Evolutionary conservation across 352 stramenopile species (phyloP).

Genomic region (Pythium periplocum): DNA sequence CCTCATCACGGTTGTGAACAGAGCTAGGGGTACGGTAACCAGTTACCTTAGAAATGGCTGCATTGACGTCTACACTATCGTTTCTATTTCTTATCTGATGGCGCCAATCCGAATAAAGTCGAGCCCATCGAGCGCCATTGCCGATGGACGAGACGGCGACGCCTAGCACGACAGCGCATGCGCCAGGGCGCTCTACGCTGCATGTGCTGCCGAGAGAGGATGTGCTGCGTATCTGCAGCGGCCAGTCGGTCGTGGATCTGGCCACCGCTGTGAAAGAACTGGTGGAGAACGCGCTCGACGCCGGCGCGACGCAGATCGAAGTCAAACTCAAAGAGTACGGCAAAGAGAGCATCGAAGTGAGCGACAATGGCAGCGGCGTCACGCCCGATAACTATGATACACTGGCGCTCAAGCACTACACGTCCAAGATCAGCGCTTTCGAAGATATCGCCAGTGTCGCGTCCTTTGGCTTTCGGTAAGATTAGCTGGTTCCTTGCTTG

Average conservation of each 20-base stretch:
- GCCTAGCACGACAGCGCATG: not conserved
- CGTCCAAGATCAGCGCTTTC: constrained; percentile 95
- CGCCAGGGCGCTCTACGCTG: constrained; percentile 12
- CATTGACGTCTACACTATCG: too few species aligned
- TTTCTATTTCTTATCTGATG: too few species aligned
- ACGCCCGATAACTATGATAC: constrained; percentile 57
- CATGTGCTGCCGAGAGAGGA: constrained; percentile 41
- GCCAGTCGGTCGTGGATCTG: constrained; percentile 95
- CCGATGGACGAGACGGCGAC: too few species aligned
- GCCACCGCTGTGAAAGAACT: constrained; percentile 97
- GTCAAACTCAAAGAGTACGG: constrained; percentile 92
- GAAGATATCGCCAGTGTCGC: constrained; percentile 87
- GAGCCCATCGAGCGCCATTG: too few species aligned
- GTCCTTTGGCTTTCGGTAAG: constrained; percentile 92
- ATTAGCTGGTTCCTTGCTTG: not conserved
- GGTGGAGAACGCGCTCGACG: constrained; percentile 91
- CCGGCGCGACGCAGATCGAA: constrained; percentile 67
- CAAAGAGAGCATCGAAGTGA: constrained; percentile 91
- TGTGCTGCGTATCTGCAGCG: constrained; percentile 73
- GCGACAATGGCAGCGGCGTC: constrained; percentile 93
- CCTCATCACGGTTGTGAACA: too few species aligned
- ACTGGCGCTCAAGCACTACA: constrained; percentile 92
- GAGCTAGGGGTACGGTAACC: too few species aligned
- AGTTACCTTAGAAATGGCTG: too few species aligned
- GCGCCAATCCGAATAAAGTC: too few species aligned